Evolutionary conservation across 2,329 filamentous ascomycete genomes (phyloP).

Genomic region (Aotearoamyces nothofagi): DNA sequence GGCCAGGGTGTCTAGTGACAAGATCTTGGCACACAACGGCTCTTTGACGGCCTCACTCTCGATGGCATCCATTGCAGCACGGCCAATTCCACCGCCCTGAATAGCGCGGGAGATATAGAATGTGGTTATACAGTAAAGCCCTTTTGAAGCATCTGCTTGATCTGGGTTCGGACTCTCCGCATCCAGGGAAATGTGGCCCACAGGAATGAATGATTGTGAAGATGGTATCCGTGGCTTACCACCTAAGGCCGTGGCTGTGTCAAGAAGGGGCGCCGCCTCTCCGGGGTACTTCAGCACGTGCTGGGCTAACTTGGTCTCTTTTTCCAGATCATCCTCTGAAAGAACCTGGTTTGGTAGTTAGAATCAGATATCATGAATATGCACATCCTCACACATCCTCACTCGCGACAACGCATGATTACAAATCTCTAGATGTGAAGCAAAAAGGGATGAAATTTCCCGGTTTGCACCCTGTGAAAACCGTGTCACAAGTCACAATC

Average conservation of each 20-base stretch:
- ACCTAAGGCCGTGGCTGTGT: constrained; percentile 9
- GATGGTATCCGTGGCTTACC: constrained; percentile 8
- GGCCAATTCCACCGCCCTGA: constrained; percentile 11
- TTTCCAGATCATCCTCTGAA: constrained; percentile 6
- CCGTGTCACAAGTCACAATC: background rate
- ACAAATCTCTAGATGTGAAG: background rate
- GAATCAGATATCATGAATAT: constrained; percentile 2
- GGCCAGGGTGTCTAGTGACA: constrained; percentile 8
- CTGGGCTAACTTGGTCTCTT: constrained; percentile 6
- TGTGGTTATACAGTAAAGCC: constrained; percentile 11
- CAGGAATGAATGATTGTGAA: constrained; percentile 8
- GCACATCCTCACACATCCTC: constrained; percentile 4
- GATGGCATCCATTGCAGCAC: constrained; percentile 10
- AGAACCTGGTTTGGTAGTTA: constrained; percentile 7
- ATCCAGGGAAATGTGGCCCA: constrained; percentile 15
- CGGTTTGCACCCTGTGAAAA: background rate
- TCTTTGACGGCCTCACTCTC: constrained; percentile 10
- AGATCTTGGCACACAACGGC: constrained; percentile 10
- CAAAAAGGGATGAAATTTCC: background rate
- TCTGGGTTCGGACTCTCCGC: constrained; percentile 4
- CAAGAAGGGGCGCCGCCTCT: constrained; percentile 8
- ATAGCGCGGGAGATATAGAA: constrained; percentile 14
- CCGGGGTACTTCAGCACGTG: constrained; percentile 8
- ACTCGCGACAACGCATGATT: background rate
- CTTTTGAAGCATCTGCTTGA: constrained; percentile 3